phyloP scores from a whole-genome alignment of 371 early-diverging fungal genomes.

The Entomophthora muscae region DNA sequence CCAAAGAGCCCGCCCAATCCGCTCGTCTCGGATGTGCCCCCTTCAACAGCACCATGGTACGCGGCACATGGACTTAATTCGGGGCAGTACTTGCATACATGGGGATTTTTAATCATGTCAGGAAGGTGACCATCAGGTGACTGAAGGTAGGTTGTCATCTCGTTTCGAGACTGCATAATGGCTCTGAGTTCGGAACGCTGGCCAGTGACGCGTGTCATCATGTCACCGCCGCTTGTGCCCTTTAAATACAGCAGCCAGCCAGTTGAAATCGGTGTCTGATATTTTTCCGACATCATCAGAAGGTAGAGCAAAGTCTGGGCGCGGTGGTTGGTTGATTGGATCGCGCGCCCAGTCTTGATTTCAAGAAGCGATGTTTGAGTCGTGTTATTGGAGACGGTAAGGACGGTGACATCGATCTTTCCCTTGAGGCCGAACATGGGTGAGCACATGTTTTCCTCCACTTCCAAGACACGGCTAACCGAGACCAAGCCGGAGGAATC shows the following conservation, averaged over 20 bases:
- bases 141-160: not conserved
- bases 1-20: constrained; percentile 40
- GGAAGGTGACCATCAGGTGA: not conserved
- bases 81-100: constrained; percentile 51
- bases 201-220: constrained; percentile 36
- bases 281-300: constrained; percentile 67
- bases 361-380: constrained; percentile 49
- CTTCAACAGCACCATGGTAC: constrained; percentile 53
- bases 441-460: constrained; percentile 88
- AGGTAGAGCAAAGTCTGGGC: constrained; percentile 79
- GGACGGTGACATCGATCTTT: constrained; percentile 50
- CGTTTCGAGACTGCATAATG: constrained; percentile 56
- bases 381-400: not conserved
- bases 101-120: constrained; percentile 34
- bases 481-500: constrained; percentile 15
- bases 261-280: constrained; percentile 39
- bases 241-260: constrained; percentile 68
- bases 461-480: constrained; percentile 52
- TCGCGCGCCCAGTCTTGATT: constrained; percentile 65
- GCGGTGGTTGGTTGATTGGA: constrained; percentile 39
- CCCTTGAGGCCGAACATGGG: constrained; percentile 86
- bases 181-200: constrained; percentile 41
- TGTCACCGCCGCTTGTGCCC: constrained; percentile 21
- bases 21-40: constrained; percentile 31
- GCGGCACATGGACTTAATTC: constrained; percentile 40